Conservation (phyloP, 495 filamentous ascomycete genomes). For the Entonaema liquescens region DNA sequence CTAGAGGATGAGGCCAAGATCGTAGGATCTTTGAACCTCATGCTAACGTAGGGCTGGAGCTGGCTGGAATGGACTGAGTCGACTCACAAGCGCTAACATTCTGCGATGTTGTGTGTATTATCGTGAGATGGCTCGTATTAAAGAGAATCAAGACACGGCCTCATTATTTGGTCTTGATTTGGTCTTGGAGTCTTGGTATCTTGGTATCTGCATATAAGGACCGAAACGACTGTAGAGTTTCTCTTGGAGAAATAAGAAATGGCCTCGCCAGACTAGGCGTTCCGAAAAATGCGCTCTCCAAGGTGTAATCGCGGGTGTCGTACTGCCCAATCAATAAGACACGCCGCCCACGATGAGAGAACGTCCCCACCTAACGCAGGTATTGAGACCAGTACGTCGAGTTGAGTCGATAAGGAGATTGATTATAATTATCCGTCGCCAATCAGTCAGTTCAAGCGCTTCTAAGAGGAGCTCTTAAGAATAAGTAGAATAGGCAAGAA, state of each 20-base stretch:
- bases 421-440: not conserved
- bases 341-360: not conserved
- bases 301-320: not conserved
- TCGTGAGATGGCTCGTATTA: not conserved
- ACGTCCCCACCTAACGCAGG: not conserved
- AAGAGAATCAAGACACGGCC: not conserved
- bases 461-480: not conserved
- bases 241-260: not conserved
- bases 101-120: not conserved
- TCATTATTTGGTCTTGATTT: not conserved
- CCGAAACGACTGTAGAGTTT: not conserved
- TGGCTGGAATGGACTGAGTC: not conserved
- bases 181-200: not conserved
- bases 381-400: not conserved
- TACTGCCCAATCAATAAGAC: not conserved
- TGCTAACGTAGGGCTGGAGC: not conserved
- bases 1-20: conserved; percentile 1
- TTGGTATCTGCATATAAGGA: not conserved
- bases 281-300: not conserved
- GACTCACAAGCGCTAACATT: not conserved
- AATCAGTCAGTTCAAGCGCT: not conserved
- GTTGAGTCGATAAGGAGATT: not conserved
- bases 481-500: not conserved
- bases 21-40: not conserved
- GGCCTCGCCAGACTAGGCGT: not conserved